Evolutionary conservation across 257 asterid species (phyloP), one percentile per base, ranked within the genome.

Genomic region (Coffea eugenioides): DNA sequence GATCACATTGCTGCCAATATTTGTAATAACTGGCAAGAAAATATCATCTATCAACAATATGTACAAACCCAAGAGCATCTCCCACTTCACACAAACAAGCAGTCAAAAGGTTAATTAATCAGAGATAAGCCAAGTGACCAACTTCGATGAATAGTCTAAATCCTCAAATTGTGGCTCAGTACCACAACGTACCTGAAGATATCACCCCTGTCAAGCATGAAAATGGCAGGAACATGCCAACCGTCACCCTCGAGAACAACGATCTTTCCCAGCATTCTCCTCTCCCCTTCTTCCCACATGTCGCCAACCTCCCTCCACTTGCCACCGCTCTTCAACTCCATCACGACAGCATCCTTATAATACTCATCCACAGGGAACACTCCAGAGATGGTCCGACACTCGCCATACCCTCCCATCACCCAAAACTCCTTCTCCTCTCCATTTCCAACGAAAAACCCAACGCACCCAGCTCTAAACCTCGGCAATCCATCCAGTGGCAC

Each of bases 351-450:
- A 87, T 92, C 96, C 86, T 87, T 92, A 48, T 93, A 93, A 87
- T 91, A 91, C 54, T 90, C 96, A 84, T 95, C 99, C 85, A 95
- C 96, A 0, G 98, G 98, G 79, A 93, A 92, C 68, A 93, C 96
- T 21, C 98, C 94, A 20, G 95, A 92, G 8, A 95, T 85, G 0
- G 97, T 93, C 84, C 98, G 88, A 4, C 96, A 91, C 74, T 88
- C 95, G 0, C 99, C 99, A 59, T 95, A 95, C 49, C 99, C 99
- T 57, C 98, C 99, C 99, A 93, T 93, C 57, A 93, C 99, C 99
- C 98, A 95, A 82, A 95, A 95, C 89, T 95, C 98, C 82, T 71
- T 84, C 52, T 81, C 82, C 70, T 78, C 87, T 36, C 86, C 87
- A 68, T 48, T 61, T 20, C 94, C 97, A 52, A 85, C 85, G 59